Evolutionary conservation across 2,329 filamentous ascomycete species (phyloP), one percentile per base, ranked within the genome.

Genomic region (Tolypocladium paradoxum): DNA sequence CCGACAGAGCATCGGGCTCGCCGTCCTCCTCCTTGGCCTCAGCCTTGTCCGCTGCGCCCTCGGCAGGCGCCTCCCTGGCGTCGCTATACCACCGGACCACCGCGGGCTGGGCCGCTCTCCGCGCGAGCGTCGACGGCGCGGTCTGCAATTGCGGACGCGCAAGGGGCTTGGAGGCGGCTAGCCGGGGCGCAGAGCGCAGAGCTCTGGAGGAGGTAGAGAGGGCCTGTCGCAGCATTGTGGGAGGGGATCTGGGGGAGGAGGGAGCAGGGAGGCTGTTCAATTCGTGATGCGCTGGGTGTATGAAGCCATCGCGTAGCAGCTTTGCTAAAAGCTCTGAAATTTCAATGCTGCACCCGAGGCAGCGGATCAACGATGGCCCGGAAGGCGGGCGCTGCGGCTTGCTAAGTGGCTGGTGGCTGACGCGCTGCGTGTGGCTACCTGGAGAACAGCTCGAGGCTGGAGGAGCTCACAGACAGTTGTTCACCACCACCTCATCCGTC

Each of bases 31-130:
- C 60, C 55, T 68, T 60, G 22, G 58, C 60, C 9, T 27, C 43
- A n/a, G 52, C 16, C n/a, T 48, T 20, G 16, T 54, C 40, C 16
- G 68, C 64, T 2, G 56, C 53, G n/a, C 50, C 50, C 49, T 59
- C 48, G n/a, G 65, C 56, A 16, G 63, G 38, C 38, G 68, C 59
- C 54, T 72, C 66, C 61, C 72, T 73, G 37, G 69, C 60, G 55
- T 77, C 74, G 65, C 76, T 77, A 63, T 77, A 78, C 74, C 74
- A 78, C 65, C 75, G 68, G 54, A 62, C 60, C 18, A 58, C 57
- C 16, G 64, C 58, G 34, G 68, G 71, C 54, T 67, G 71, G 52
- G 64, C 59, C 11, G 67, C 61, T 62, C 70, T 67, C 63, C 68
- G 56, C 58, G 69, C 63, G 63, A 65, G 60, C 55, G 67, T 58